Evolutionary conservation across 106 monocot genomes (phyloP).

Genomic region (Vanilla planifolia): DNA sequence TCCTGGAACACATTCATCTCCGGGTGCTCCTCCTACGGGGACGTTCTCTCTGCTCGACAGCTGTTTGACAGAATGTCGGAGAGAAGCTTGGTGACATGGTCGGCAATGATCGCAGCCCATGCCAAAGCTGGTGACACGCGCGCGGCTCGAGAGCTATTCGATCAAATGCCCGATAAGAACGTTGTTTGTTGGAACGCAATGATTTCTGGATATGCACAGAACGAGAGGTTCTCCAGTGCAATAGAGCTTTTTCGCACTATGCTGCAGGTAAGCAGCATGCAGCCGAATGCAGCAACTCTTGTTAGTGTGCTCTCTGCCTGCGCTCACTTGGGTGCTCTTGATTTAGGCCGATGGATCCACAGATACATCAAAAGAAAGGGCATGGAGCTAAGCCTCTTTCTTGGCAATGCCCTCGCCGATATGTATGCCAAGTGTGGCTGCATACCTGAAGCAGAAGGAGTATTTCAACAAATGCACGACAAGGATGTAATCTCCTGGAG

Average conservation of each 20-base stretch:
- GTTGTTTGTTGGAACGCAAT: conserved; percentile 32
- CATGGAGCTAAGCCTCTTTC: conserved; percentile 11
- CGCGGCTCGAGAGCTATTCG: conserved; percentile 24
- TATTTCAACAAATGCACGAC: conserved; percentile 23
- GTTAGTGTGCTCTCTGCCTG: conserved; percentile 30
- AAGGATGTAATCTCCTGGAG: conserved; percentile 35
- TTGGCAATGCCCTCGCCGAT: conserved; percentile 25
- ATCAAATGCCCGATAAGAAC: conserved; percentile 14
- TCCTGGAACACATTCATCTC: conserved; percentile 23
- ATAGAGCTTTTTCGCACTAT: conserved; percentile 13
- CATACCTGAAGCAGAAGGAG: conserved; percentile 12
- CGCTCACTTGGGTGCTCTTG: conserved; percentile 27
- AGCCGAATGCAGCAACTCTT: conserved; percentile 26
- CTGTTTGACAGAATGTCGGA: conserved; percentile 23
- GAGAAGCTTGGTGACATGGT: conserved; percentile 26
- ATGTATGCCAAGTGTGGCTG: conserved; percentile 36
- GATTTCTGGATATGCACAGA: conserved; percentile 24
- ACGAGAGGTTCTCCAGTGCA: conserved; percentile 12
- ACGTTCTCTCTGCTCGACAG: conserved; percentile 8
- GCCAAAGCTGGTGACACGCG: conserved; percentile 3
- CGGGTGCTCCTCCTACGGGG: conserved; percentile 11
- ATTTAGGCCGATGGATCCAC: conserved; percentile 29
- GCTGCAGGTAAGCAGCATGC: background rate
- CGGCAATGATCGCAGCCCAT: conserved; percentile 18
- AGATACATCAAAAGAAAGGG: conserved; percentile 6